A percentile compares a stretch with the other conserved stretches of the same genome.
These are phyloP conservation scores for Grammothele lineata DNA, from an alignment of 768 basidiomycete genomes.

Conservation along the genomic window DNA sequence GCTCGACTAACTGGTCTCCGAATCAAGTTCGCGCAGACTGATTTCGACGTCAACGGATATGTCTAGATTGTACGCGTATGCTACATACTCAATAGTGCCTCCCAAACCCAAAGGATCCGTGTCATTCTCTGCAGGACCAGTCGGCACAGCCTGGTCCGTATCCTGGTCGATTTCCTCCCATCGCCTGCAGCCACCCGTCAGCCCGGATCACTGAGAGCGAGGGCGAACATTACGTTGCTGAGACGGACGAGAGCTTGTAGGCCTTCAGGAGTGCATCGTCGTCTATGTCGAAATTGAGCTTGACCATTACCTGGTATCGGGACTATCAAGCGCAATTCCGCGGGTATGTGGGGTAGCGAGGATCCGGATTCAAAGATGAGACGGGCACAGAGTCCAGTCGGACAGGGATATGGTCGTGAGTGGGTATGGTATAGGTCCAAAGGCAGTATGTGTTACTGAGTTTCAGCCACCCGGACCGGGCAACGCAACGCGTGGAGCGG, in stretches of 20 bases:
- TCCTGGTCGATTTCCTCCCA: constrained; percentile 94
- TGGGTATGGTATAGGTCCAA: no score
- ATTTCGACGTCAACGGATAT: constrained; percentile 10
- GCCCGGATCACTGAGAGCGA: neutral
- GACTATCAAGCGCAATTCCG: no score
- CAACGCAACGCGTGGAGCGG: no score
- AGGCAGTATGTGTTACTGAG: no score
- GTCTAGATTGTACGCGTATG: neutral
- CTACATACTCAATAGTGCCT: constrained; percentile 50
- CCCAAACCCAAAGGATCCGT: constrained; percentile 82
- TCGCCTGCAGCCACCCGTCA: constrained; percentile 39
- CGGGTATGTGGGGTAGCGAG: no score
- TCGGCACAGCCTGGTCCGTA: constrained; percentile 67
- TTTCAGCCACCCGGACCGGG: no score
- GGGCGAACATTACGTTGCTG: constrained; percentile 54
- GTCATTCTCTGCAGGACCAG: constrained; percentile 54
- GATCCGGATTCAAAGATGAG: neutral
- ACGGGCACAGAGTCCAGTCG: neutral
- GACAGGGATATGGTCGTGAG: constrained; percentile 3
- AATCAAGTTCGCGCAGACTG: constrained; percentile 64
- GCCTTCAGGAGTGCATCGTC: constrained; percentile 82
- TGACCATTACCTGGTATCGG: constrained; percentile 38
- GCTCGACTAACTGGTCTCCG: constrained; percentile 65
- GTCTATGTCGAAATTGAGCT: constrained; percentile 67
- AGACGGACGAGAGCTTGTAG: constrained; percentile 76